These are phyloP conservation scores for Boletellus deceptivus DNA, from an alignment of 1,284 basidiomycete genomes.

Conservation along the genomic window DNA sequence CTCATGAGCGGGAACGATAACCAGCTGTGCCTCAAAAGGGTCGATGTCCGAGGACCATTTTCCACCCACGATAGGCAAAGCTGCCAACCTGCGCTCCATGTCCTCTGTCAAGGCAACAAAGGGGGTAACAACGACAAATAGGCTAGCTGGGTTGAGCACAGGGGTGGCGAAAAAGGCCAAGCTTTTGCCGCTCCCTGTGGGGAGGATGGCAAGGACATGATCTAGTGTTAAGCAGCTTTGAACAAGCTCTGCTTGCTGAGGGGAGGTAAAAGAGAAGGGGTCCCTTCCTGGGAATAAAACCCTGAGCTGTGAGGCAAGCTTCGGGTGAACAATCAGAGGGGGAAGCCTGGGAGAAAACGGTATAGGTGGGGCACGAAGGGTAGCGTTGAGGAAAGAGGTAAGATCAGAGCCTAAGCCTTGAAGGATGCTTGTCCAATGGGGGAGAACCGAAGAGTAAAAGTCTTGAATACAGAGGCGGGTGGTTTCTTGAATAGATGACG, in stretches of 20 bases:
- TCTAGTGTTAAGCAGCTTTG: neutral
- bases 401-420: neutral
- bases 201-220: slow-evolving; percentile 17
- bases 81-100: neutral
- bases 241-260: slow-evolving; percentile 1
- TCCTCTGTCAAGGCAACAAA: slow-evolving; percentile 11
- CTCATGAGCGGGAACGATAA: slow-evolving; percentile 12
- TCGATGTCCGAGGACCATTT: slow-evolving; percentile 1
- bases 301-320: neutral
- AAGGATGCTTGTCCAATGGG: slow-evolving; percentile 1
- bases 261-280: neutral
- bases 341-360: neutral
- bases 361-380: neutral
- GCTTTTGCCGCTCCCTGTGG: slow-evolving; percentile 23
- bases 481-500: neutral
- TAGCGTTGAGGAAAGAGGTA: neutral
- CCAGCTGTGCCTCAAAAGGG: neutral
- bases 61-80: neutral
- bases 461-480: neutral
- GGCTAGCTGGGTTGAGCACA: neutral
- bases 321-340: neutral
- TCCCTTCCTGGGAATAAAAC: neutral
- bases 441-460: neutral
- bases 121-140: slow-evolving; percentile 19
- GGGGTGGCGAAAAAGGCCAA: slow-evolving; percentile 17